Conservation (phyloP, 2,329 filamentous ascomycete genomes). For the Aspergillus sp. region DNA sequence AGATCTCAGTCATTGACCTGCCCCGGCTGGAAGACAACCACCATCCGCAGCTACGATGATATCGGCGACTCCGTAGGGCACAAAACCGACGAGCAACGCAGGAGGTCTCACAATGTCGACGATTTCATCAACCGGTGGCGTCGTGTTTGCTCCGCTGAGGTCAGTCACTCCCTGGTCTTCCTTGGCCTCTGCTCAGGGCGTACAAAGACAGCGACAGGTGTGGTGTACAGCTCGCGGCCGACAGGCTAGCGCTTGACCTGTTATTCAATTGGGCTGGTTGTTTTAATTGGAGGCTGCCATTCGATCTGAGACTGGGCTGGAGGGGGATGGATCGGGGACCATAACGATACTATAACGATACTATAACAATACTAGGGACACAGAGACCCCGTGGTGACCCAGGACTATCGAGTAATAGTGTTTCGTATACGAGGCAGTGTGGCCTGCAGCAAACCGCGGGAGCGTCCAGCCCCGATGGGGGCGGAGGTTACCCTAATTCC, state of each 20-base stretch:
- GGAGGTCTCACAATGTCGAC: background rate
- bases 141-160: background rate
- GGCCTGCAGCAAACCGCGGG: constrained; percentile 5
- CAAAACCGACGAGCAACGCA: too few species aligned
- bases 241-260: background rate
- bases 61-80: too few species aligned
- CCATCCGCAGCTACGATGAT: too few species aligned
- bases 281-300: background rate
- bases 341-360: background rate
- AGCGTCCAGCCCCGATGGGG: background rate
- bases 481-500: constrained; percentile 3
- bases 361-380: background rate
- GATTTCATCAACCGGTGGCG: background rate
- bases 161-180: background rate
- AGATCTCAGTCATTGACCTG: too few species aligned
- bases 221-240: too few species aligned
- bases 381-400: background rate
- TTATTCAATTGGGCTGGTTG: background rate
- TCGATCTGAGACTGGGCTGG: background rate
- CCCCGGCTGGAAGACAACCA: too few species aligned
- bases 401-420: background rate
- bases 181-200: background rate
- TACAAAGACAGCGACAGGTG: background rate
- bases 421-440: background rate
- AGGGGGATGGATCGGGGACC: background rate